Evolutionary conservation across 352 stramenopile species (phyloP).

Genomic region (Globisporangium camurandrum): DNA sequence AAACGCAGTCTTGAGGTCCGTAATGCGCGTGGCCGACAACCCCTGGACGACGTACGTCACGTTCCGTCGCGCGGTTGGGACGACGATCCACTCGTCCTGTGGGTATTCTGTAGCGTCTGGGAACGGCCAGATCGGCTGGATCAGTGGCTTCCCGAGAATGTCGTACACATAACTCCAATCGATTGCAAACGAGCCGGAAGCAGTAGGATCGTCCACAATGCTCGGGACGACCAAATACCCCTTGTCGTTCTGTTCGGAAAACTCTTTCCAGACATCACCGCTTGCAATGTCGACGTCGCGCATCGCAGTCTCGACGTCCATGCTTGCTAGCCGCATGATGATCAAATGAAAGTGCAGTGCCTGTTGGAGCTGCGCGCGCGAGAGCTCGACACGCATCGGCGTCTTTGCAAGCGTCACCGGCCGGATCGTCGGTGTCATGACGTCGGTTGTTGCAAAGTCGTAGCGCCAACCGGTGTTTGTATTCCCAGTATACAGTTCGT

Average conservation of each 20-base stretch:
- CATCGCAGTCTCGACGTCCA: slow-evolving; percentile 63
- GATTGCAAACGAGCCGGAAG: slow-evolving; percentile 15
- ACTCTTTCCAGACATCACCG: slow-evolving; percentile 69
- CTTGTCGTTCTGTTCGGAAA: slow-evolving; percentile 85
- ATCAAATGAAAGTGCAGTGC: slow-evolving; percentile 72
- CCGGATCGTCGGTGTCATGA: slow-evolving; percentile 60
- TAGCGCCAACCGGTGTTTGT: slow-evolving; percentile 78
- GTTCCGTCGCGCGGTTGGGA: slow-evolving; percentile 61
- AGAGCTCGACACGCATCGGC: slow-evolving; percentile 31
- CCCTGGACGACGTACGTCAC: slow-evolving; percentile 58
- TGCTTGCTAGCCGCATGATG: slow-evolving; percentile 72
- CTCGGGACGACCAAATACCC: slow-evolving; percentile 77
- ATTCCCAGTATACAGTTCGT: slow-evolving; percentile 75
- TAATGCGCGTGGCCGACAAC: slow-evolving; percentile 31
- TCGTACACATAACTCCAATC: slow-evolving; percentile 65
- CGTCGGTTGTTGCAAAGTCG: slow-evolving; percentile 69
- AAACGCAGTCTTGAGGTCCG: slow-evolving; percentile 38
- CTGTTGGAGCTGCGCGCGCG: slow-evolving; percentile 46
- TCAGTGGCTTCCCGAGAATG: slow-evolving; percentile 52
- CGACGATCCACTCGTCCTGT: slow-evolving; percentile 59
- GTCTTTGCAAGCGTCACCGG: slow-evolving; percentile 52
- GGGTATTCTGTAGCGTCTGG: slow-evolving; percentile 14
- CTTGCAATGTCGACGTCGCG: slow-evolving; percentile 54
- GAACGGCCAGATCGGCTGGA: slow-evolving; percentile 65
- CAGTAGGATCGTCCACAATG: slow-evolving; percentile 3